Base-by-base conservation (phyloP, 208 protist genomes). In the Leishmania mexicana region DNA sequence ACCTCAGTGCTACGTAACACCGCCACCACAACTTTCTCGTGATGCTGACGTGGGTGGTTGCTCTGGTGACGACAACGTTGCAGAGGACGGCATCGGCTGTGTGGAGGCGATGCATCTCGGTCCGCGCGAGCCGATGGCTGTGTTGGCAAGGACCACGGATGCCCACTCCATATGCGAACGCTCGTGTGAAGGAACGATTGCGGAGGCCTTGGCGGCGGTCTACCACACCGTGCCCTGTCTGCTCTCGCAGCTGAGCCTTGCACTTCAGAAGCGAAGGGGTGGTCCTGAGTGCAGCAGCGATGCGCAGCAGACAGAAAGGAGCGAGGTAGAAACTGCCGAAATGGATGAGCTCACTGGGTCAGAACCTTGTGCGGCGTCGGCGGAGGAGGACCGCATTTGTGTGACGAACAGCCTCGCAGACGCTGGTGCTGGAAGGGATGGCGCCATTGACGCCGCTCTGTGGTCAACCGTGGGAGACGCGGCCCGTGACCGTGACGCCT, bases 191-290 rank as follows among this genome's bases (percentile, higher is more conserved):
- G n/a, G 31, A 24, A n/a, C n/a, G 51, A 11, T 76, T 28, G 73
- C 31, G 10, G 53, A 28, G 24, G 28, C 73, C 19, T 42, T 76
- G 73, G 45, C 47, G 10, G 73, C 49, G 73, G 73, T 76, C 31
- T 76, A 76, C 73, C 73, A 76, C 73, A 51, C 73, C 31, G 15
- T 76, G 17, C 73, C 73, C 42, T 28, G 73, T 28, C n/a, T 62
- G 73, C 73, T 76, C 28, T n/a, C 35, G 51, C 73, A 76, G 49
- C n/a, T 76, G n/a, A 7, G n/a, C 2, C 73, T 76, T 47, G 35
- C 13, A 54, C 21, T 76, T 8, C 73, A 62, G 45, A 53, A 10
- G 28, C 70, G 11, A 51, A 38, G 15, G 13, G 3, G 70, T 11
- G 1, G 35, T 31, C 45, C 11, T 21, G 45, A n/a, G 17, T 7